Evolutionary conservation across 148 eudicot species (phyloP).

Genomic region (Camellia granthamiana): DNA sequence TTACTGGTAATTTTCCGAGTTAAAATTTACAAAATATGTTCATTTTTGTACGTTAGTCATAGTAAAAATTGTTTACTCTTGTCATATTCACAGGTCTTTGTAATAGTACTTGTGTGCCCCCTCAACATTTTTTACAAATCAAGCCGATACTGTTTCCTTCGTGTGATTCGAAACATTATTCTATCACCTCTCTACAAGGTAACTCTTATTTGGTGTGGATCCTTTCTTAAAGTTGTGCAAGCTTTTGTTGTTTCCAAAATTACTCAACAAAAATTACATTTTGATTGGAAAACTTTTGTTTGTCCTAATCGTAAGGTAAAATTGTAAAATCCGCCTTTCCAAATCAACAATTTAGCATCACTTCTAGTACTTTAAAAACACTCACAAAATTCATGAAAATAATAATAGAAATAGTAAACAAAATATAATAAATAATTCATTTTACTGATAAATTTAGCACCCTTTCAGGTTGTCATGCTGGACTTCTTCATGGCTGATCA

Average conservation of each 20-base stretch:
- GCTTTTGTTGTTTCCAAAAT: too few species aligned
- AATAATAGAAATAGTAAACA: too few species aligned
- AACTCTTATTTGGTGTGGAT: background rate
- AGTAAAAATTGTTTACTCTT: background rate
- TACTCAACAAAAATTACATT: too few species aligned
- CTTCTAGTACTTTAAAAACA: background rate
- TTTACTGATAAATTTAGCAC: background rate
- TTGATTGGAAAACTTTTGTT: too few species aligned
- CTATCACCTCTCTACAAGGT: constrained; percentile 92
- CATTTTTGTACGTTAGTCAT: too few species aligned
- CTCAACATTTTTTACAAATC: constrained; percentile 69
- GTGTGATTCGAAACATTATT: constrained; percentile 65
- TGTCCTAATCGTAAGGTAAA: too few species aligned
- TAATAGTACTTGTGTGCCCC: constrained; percentile 69
- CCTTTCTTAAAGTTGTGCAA: background rate
- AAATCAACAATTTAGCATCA: too few species aligned
- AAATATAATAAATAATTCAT: constrained; percentile 13
- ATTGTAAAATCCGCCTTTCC: too few species aligned
- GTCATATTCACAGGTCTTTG: constrained; percentile 45
- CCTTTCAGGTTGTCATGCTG: constrained; percentile 77
- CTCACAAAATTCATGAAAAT: background rate
- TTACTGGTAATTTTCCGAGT: constrained; percentile 56
- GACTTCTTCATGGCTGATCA: constrained; percentile 99
- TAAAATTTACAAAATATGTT: background rate
- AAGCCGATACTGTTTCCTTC: constrained; percentile 65